Conservation (phyloP, 345 rosid genomes). For the Aegle marmelos region DNA sequence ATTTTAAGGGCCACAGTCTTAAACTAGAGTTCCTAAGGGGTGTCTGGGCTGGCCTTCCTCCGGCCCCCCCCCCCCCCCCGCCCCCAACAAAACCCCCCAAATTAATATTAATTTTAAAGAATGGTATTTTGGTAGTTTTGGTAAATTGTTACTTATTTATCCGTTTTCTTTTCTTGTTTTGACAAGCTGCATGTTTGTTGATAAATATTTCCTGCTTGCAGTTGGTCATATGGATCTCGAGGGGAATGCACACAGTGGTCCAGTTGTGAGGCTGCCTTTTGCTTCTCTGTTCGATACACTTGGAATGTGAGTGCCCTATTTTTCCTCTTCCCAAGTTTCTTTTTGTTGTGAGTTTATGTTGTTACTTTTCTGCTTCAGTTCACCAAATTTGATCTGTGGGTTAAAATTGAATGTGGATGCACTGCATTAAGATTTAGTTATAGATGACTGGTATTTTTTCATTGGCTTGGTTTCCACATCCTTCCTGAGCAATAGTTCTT, state of each 20-base stretch:
- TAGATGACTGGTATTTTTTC: neutral
- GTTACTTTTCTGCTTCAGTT: neutral
- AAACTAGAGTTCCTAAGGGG: neutral
- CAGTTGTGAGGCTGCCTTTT: constrained; percentile 73
- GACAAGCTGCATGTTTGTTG: neutral
- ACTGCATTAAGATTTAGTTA: neutral
- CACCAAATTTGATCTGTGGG: neutral
- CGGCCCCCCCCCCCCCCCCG: too few species aligned
- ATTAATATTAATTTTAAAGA: too few species aligned
- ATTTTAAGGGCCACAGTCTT: neutral
- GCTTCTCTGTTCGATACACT: constrained; percentile 90
- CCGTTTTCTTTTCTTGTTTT: neutral
- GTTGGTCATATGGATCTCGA: constrained; percentile 89
- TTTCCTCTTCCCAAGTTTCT: neutral
- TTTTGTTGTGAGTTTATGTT: neutral
- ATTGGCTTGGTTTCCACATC: neutral
- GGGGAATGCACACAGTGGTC: constrained; percentile 57
- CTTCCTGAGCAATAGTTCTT: neutral
- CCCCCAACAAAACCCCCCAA: too few species aligned
- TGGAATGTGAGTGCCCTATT: constrained; percentile 63
- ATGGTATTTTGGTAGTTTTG: neutral
- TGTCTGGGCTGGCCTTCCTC: neutral
- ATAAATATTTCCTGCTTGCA: constrained; percentile 32
- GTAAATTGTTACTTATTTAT: constrained; percentile 12
- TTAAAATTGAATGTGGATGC: neutral